phyloP scores from a whole-genome alignment of 129 eudicot genomes.

The Silybum marianum region DNA sequence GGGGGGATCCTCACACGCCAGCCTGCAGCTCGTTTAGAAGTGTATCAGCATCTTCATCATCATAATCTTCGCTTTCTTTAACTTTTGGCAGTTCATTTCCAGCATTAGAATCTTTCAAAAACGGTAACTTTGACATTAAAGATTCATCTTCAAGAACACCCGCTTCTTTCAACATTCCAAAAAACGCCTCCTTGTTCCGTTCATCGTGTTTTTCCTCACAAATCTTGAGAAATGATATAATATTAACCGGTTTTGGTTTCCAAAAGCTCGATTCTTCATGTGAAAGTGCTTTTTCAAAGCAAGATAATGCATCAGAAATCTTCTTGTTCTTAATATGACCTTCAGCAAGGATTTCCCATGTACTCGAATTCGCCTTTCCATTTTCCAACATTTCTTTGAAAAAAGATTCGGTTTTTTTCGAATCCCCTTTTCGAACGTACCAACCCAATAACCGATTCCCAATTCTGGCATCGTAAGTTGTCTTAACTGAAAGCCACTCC shows the following conservation, averaged over 20 bases:
- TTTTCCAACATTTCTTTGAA: constrained; percentile 61
- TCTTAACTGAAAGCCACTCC: constrained; percentile 64
- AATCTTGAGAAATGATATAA: constrained; percentile 45
- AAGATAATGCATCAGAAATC: constrained; percentile 60
- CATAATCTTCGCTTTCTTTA: constrained; percentile 34
- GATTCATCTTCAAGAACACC: constrained; percentile 64
- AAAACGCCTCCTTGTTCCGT: constrained; percentile 48
- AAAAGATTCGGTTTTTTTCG: constrained; percentile 55
- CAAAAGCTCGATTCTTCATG: constrained; percentile 54
- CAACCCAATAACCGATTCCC: constrained; percentile 64
- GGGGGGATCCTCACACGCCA: constrained; percentile 35
- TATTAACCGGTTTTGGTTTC: constrained; percentile 60
- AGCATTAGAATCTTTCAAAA: constrained; percentile 18
- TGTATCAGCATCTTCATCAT: constrained; percentile 30
- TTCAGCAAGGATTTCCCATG: constrained; percentile 79
- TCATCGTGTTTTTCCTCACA: constrained; percentile 50
- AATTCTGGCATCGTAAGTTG: constrained; percentile 52
- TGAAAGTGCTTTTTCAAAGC: constrained; percentile 53
- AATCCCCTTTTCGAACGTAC: constrained; percentile 56
- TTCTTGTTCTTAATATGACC: constrained; percentile 44
- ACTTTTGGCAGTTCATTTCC: constrained; percentile 19
- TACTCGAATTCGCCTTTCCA: constrained; percentile 62
- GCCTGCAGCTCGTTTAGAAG: constrained; percentile 57
- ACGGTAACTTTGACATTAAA: constrained; percentile 46
- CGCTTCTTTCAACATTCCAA: constrained; percentile 54